Conservation (phyloP, 2,329 filamentous ascomycete species). For the Aspergillus viridinutans region DNA sequence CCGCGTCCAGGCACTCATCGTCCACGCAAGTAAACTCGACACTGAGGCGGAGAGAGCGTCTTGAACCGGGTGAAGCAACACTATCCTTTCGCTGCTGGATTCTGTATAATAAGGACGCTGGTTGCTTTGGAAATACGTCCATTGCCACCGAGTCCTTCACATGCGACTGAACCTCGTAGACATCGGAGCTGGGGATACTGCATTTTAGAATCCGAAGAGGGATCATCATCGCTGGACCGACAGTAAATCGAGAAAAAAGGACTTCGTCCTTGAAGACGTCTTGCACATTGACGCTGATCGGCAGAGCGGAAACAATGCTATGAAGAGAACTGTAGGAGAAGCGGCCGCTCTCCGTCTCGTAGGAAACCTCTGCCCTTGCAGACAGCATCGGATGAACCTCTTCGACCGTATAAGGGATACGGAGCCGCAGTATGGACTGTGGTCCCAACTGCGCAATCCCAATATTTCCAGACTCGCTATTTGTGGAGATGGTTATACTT, state of each 20-base stretch:
- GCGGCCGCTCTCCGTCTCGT: conserved; percentile 62
- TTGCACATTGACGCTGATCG: conserved; percentile 91
- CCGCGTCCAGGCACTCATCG: conserved; percentile 59
- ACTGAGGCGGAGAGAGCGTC: conserved; percentile 52
- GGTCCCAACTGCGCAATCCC: conserved; percentile 34
- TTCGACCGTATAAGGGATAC: conserved; percentile 79
- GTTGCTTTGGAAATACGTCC: conserved; percentile 73
- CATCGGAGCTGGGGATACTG: conserved; percentile 64
- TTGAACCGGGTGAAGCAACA: conserved; percentile 18
- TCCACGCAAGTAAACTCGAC: conserved; percentile 73
- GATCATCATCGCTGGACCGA: conserved; percentile 71
- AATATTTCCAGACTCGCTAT: conserved; percentile 44
- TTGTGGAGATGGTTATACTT: conserved; percentile 39
- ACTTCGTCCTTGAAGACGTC: conserved; percentile 83
- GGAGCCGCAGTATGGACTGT: conserved; percentile 41
- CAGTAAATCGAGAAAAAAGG: conserved; percentile 84
- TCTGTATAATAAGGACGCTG: conserved; percentile 75
- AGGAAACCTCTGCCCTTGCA: conserved; percentile 71
- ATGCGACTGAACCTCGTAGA: conserved; percentile 53
- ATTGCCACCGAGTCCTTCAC: conserved; percentile 45
- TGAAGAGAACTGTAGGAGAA: conserved; percentile 62
- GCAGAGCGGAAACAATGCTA: conserved; percentile 67
- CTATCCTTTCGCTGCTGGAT: conserved; percentile 46
- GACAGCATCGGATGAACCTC: conserved; percentile 67
- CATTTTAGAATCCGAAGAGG: conserved; percentile 72